These are phyloP conservation scores for Trichocladium antarcticum DNA, from an alignment of 495 filamentous ascomycete species.

Conservation along the genomic window DNA sequence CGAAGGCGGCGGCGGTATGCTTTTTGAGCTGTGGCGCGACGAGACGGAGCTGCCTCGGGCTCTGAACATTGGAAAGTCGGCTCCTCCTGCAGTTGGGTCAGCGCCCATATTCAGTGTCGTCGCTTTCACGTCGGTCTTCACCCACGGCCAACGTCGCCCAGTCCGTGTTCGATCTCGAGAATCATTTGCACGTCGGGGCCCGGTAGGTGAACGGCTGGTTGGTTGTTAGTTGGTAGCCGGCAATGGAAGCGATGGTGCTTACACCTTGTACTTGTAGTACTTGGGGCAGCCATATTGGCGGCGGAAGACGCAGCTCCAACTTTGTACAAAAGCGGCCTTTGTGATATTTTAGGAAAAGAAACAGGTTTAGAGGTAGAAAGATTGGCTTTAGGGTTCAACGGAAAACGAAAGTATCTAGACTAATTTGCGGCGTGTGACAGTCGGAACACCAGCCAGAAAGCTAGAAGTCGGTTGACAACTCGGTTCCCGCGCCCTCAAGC, in stretches of 20 bases:
- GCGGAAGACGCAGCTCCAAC: too few relatives aligned
- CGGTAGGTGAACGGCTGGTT: neutral
- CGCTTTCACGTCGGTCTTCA: neutral
- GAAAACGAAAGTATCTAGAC: too few relatives aligned
- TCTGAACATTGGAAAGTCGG: constrained; percentile 4
- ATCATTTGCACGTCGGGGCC: neutral
- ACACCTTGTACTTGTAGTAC: neutral
- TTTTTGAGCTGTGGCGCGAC: neutral
- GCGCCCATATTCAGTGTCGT: neutral
- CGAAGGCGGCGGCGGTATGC: neutral
- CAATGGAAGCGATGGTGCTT: neutral
- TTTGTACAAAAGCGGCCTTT: too few relatives aligned
- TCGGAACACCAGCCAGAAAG: too few relatives aligned
- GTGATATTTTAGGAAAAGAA: too few relatives aligned
- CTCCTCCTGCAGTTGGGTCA: neutral
- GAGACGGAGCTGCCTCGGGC: neutral
- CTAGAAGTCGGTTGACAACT: too few relatives aligned
- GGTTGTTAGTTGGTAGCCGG: neutral
- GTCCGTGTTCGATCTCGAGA: constrained; percentile 7
- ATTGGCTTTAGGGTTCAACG: too few relatives aligned
- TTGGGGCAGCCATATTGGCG: too few relatives aligned
- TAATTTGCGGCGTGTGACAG: too few relatives aligned
- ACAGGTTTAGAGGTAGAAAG: too few relatives aligned
- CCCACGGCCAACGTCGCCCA: constrained; percentile 14
- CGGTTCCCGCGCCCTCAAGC: too few relatives aligned